A percentile compares a stretch with the other conserved stretches of the same genome.
Conservation (phyloP, 768 basidiomycete genomes). For the Kwoniella sp. region DNA sequence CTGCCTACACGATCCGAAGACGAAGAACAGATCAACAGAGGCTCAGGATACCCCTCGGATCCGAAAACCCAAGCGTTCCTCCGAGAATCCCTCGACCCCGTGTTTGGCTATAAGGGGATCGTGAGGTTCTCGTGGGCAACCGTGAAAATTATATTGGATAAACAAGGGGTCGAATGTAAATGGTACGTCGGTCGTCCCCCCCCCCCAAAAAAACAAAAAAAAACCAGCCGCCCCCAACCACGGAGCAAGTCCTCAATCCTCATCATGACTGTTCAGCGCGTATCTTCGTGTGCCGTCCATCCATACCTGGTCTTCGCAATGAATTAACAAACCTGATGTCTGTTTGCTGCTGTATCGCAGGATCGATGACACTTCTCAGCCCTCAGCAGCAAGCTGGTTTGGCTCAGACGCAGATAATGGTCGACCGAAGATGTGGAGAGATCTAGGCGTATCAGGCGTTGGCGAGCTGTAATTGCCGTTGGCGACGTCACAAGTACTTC, state of each 20-base stretch:
- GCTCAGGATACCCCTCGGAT: conserved; percentile 95
- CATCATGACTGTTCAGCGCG: background rate
- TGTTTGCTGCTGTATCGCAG: conserved; percentile 57
- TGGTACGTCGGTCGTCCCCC: conserved; percentile 64
- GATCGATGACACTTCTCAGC: conserved; percentile 77
- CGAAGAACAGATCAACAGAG: conserved; percentile 58
- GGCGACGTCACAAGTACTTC: background rate
- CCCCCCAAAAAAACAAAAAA: no score
- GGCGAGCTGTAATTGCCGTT: conserved; percentile 62
- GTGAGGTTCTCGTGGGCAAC: conserved; percentile 97
- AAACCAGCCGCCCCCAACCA: no score
- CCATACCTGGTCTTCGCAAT: no score
- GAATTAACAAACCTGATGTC: no score
- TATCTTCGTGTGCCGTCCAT: background rate
- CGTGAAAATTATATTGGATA: conserved; percentile 79
- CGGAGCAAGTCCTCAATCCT: no score
- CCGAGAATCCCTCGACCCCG: conserved; percentile 70
- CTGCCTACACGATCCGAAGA: conserved; percentile 13
- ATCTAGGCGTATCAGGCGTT: conserved; percentile 73
- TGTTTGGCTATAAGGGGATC: conserved; percentile 88
- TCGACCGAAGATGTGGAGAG: conserved; percentile 69
- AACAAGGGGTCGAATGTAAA: conserved; percentile 72
- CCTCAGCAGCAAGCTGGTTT: conserved; percentile 74
- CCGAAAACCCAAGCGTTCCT: conserved; percentile 92
- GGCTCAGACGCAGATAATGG: conserved; percentile 74